Percentiles rank a stretch among this genome's conserved stretches.
Conservation (phyloP, 306 rosid genomes). For the Coriaria nepalensis region DNA sequence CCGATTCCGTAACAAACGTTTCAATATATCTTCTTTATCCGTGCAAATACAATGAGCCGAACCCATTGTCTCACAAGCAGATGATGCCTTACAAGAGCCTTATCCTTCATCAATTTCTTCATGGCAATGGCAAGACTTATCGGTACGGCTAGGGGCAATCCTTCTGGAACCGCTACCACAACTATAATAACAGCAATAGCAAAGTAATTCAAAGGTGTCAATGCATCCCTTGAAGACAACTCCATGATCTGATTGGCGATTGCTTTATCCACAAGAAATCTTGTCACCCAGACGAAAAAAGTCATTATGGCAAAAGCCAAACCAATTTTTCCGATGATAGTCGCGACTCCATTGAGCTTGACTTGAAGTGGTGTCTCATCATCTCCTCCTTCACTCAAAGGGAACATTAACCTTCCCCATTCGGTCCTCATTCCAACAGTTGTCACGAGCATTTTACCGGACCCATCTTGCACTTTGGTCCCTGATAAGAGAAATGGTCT, state of each 20-base stretch:
- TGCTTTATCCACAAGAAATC: slow-evolving; percentile 41
- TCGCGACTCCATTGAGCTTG: slow-evolving; percentile 84
- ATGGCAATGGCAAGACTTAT: slow-evolving; percentile 88
- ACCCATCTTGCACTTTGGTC: slow-evolving; percentile 76
- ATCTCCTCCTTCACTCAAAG: slow-evolving; percentile 73
- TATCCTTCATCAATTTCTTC: slow-evolving; percentile 78
- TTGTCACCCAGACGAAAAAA: slow-evolving; percentile 53
- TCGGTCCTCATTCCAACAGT: slow-evolving; percentile 91
- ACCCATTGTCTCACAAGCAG: slow-evolving; percentile 95
- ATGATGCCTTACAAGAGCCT: slow-evolving; percentile 78
- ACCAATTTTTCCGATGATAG: slow-evolving; percentile 82
- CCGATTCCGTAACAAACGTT: slow-evolving; percentile 22
- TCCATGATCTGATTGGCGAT: slow-evolving; percentile 18
- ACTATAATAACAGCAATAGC: slow-evolving; percentile 77
- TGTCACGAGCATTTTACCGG: slow-evolving; percentile 72
- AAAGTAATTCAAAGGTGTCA: slow-evolving; percentile 48
- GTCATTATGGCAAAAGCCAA: slow-evolving; percentile 61
- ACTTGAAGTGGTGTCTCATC: slow-evolving; percentile 95
- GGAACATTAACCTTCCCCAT: slow-evolving; percentile 89
- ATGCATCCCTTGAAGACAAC: slow-evolving; percentile 54
- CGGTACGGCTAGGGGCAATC: slow-evolving; percentile 82
- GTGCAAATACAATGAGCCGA: slow-evolving; percentile 79
- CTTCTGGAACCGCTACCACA: slow-evolving; percentile 93
- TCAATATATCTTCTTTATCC: slow-evolving; percentile 28
- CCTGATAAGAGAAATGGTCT: slow-evolving; percentile 67